Evolutionary conservation across 176 grass and related monocot species (phyloP).

Genomic region (Panicum miliaceum): DNA sequence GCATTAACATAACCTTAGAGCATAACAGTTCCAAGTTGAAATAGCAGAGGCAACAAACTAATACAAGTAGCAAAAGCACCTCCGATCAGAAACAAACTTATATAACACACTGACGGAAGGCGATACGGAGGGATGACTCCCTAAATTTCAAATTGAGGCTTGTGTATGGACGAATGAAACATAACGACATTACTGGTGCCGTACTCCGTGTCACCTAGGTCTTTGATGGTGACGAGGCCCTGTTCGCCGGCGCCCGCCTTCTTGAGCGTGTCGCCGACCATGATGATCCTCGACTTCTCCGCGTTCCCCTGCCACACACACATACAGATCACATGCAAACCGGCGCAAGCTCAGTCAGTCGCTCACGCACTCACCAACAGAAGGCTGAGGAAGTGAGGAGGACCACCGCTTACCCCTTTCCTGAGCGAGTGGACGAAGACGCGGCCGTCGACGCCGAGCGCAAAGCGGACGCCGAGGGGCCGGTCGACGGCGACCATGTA

Average conservation of each 20-base stretch:
- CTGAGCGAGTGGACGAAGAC: conserved; percentile 85
- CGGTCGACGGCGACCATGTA: conserved; percentile 92
- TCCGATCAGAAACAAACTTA: not conserved
- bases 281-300: conserved; percentile 87
- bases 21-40: not conserved
- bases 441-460: conserved; percentile 69
- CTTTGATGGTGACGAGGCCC: conserved; percentile 64
- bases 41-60: not conserved
- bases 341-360: not conserved
- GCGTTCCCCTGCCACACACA: conserved; percentile 71
- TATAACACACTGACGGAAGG: not conserved
- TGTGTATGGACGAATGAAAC: conserved; percentile 22
- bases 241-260: conserved; percentile 47
- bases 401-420: conserved; percentile 58
- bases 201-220: conserved; percentile 86
- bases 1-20: not conserved
- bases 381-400: not conserved
- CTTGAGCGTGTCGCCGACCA: conserved; percentile 89
- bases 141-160: not conserved
- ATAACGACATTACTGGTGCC: conserved; percentile 46
- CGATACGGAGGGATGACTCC: not conserved
- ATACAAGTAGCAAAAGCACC: not conserved
- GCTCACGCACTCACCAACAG: not conserved
- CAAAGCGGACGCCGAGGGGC: conserved; percentile 83
- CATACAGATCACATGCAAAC: not conserved